Evolutionary conservation across 352 stramenopile species (phyloP).

Genomic region (Phytophthora multivora): DNA sequence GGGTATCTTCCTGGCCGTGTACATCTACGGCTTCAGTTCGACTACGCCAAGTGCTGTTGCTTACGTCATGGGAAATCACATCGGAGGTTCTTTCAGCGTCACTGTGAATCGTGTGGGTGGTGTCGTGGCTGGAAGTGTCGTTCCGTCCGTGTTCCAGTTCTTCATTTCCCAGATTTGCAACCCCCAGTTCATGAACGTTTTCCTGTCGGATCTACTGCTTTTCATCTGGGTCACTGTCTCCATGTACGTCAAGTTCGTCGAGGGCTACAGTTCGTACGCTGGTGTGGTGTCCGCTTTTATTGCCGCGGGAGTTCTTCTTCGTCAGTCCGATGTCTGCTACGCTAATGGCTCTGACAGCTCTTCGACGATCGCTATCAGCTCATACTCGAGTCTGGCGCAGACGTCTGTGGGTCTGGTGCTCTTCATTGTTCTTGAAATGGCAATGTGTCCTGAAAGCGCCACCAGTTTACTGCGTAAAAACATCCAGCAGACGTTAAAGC

Average conservation of each 20-base stretch:
- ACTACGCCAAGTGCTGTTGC: constrained; percentile 63
- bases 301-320: constrained; percentile 62
- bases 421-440: constrained; percentile 72
- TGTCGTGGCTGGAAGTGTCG: constrained; percentile 72
- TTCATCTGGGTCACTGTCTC: constrained; percentile 77
- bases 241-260: constrained; percentile 72
- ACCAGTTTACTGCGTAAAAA: constrained; percentile 61
- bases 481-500: constrained; percentile 65
- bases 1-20: constrained; percentile 64
- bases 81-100: constrained; percentile 73
- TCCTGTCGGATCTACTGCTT: constrained; percentile 54
- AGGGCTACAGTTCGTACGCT: constrained; percentile 64
- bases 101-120: constrained; percentile 76
- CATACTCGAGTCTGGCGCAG: constrained; percentile 76
- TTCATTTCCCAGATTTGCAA: constrained; percentile 75
- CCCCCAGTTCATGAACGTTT: constrained; percentile 36
- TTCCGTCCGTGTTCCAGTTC: constrained; percentile 81
- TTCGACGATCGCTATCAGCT: constrained; percentile 55
- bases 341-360: constrained; percentile 42
- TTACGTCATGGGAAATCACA: constrained; percentile 75
- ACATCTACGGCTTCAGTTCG: constrained; percentile 66
- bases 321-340: constrained; percentile 61
- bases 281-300: constrained; percentile 77
- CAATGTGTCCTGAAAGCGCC: constrained; percentile 68
- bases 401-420: constrained; percentile 75